Conservation (phyloP, 2,329 filamentous ascomycete species). For the Botrytis hyacinthi region DNA sequence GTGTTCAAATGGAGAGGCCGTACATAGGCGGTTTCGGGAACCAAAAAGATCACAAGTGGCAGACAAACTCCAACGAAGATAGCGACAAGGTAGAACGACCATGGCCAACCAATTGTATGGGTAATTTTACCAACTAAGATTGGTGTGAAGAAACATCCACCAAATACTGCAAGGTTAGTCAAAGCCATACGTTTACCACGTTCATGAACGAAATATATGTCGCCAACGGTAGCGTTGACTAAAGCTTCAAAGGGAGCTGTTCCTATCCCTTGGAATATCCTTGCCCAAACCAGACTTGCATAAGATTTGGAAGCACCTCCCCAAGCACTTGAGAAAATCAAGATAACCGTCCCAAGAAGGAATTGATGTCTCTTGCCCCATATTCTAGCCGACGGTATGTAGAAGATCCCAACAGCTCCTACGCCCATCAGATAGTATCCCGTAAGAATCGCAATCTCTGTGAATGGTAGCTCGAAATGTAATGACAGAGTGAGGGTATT, state of each 20-base stretch:
- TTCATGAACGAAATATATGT: slow-evolving; percentile 86
- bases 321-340: slow-evolving; percentile 76
- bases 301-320: slow-evolving; percentile 67
- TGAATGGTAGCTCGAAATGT: slow-evolving; percentile 64
- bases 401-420: slow-evolving; percentile 76
- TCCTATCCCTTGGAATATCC: slow-evolving; percentile 82
- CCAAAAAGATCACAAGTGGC: slow-evolving; percentile 71
- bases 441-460: slow-evolving; percentile 76
- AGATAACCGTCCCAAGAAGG: slow-evolving; percentile 69
- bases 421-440: slow-evolving; percentile 85
- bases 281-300: slow-evolving; percentile 69
- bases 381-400: slow-evolving; percentile 82
- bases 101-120: slow-evolving; percentile 71
- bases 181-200: slow-evolving; percentile 86
- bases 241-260: slow-evolving; percentile 87
- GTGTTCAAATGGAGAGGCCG: slow-evolving; percentile 67
- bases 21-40: slow-evolving; percentile 79
- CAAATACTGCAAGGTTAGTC: slow-evolving; percentile 67
- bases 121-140: slow-evolving; percentile 91
- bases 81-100: slow-evolving; percentile 84
- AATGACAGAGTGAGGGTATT: slow-evolving; percentile 77
- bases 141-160: slow-evolving; percentile 73
- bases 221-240: slow-evolving; percentile 84
- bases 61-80: slow-evolving; percentile 75
- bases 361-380: slow-evolving; percentile 94